Percentiles rank a stretch among this genome's conserved stretches.
Conservation (phyloP, 441 rosid genomes). For the Erysimum cheiri region DNA sequence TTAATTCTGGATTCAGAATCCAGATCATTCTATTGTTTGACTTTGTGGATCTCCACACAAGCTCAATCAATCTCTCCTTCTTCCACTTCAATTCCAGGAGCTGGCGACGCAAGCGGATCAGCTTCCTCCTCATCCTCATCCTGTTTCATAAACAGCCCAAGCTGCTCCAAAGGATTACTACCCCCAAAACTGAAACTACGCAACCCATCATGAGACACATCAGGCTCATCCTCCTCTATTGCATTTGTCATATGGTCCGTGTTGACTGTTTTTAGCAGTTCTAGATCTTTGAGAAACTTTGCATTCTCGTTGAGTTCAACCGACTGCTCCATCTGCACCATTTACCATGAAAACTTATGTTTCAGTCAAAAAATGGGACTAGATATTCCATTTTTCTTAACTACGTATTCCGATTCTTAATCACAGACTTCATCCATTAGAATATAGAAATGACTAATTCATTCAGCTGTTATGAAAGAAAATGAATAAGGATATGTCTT, state of each 20-base stretch:
- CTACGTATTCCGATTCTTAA: constrained; percentile 8
- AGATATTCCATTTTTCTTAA: neutral
- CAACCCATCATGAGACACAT: constrained; percentile 48
- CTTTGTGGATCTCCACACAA: constrained; percentile 13
- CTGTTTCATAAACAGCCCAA: constrained; percentile 79
- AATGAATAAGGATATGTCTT: neutral
- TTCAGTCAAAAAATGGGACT: neutral
- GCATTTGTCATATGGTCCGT: constrained; percentile 56
- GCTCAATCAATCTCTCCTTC: constrained; percentile 67
- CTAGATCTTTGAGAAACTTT: constrained; percentile 74
- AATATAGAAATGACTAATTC: neutral
- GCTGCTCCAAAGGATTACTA: constrained; percentile 77
- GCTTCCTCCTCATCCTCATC: constrained; percentile 86
- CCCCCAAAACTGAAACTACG: constrained; percentile 73
- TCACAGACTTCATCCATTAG: neutral
- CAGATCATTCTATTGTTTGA: neutral
- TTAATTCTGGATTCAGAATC: neutral
- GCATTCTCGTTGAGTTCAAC: constrained; percentile 82
- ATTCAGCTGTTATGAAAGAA: constrained; percentile 1
- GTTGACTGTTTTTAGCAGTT: constrained; percentile 60
- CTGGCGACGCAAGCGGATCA: constrained; percentile 45
- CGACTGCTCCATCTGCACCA: constrained; percentile 82
- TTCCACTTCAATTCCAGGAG: constrained; percentile 57
- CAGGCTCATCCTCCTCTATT: constrained; percentile 63
- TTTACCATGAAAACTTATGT: constrained; percentile 22